Evolutionary conservation across 768 basidiomycete genomes (phyloP), one percentile per base, ranked within the genome.

Genomic region (Podaxis rugospora): DNA sequence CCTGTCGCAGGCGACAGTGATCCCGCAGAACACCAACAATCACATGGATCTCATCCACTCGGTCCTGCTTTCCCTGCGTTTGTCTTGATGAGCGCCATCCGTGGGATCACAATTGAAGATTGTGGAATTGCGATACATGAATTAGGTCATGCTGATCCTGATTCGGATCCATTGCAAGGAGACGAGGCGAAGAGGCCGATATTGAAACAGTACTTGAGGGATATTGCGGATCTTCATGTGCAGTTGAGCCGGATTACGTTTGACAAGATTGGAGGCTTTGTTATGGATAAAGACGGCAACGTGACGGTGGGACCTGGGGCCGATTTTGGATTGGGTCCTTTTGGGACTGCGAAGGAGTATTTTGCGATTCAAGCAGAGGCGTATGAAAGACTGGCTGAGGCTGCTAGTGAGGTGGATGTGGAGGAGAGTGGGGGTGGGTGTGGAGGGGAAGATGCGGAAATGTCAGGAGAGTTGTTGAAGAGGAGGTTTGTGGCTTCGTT

Each of bases 321-420:
- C 1, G 77, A 78, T 59, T 78, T 76, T 62, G 77, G 77, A 1
- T 66, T 78, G 28, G 77, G 77, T 16, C 77, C 77, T 21, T 78
- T 78, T 62, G 64, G 65, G 16, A 74, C 71, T 1, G 77, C 77
- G 7, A 71, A 71, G 55, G 75, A 78, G 54, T 78, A 78, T 62
- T 78, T 76, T 59, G 63, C 68, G 2, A 67, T 77, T 16, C 72
- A 76, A 55, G 76, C 74, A 1, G 76, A 78, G 53, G 77, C 77
- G 2, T 78, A 77, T 61, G 75, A 77, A 55, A 65, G 70, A 55
- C 68, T 78, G 13, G 76, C 76, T 0, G 69, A 74, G 54, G 73
- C 71, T n/a, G 72, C 69, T 2, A 69, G 68, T n/a, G 57, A 65
- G 14, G 70, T 69, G 10, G 72, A 72, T 27, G 70, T 65, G 36